A percentile compares a stretch with the other conserved stretches of the same genome.
phyloP scores from a whole-genome alignment of 2,329 filamentous ascomycete species.

The Chrysoporthe deuterocubensis region DNA sequence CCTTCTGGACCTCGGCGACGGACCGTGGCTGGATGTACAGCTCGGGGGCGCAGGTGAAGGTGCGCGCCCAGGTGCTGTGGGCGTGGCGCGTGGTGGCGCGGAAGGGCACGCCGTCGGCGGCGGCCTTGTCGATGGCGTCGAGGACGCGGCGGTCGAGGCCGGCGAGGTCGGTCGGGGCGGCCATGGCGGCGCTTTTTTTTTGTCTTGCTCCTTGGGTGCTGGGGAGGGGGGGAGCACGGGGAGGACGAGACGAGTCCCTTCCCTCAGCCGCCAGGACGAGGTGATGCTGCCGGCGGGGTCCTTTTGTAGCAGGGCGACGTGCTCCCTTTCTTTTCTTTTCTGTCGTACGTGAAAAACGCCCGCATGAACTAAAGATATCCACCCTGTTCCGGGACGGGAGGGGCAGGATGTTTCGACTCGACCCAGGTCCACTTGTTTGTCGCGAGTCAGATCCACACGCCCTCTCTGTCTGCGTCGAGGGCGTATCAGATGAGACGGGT shows the following conservation, averaged over 20 bases:
- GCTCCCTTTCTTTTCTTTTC: too few relatives aligned
- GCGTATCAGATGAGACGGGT: conserved; percentile 15
- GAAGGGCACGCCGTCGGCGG: conserved; percentile 66
- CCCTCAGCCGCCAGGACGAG: too few relatives aligned
- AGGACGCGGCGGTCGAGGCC: conserved; percentile 27
- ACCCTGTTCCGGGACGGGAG: neutral
- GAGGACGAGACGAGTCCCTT: too few relatives aligned
- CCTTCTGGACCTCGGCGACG: conserved; percentile 80
- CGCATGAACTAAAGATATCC: conserved; percentile 3
- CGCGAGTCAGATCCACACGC: conserved; percentile 26
- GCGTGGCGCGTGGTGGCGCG: conserved; percentile 72
- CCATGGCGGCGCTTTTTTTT: neutral
- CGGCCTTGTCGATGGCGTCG: conserved; percentile 25
- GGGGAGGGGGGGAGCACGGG: neutral
- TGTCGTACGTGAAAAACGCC: neutral
- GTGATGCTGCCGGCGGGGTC: too few relatives aligned
- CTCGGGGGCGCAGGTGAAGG: conserved; percentile 86
- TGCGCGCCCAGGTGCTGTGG: conserved; percentile 94
- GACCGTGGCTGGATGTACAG: conserved; percentile 86
- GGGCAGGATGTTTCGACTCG: conserved; percentile 19
- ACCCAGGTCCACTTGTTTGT: conserved; percentile 9
- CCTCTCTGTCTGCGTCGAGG: neutral
- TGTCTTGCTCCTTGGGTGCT: neutral
- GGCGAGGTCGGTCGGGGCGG: conserved; percentile 20
- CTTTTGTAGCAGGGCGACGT: too few relatives aligned